A percentile compares a stretch with the other conserved stretches of the same genome.
Conservation (phyloP, 2,329 filamentous ascomycete species). For the Trichoderma endophyticum region DNA sequence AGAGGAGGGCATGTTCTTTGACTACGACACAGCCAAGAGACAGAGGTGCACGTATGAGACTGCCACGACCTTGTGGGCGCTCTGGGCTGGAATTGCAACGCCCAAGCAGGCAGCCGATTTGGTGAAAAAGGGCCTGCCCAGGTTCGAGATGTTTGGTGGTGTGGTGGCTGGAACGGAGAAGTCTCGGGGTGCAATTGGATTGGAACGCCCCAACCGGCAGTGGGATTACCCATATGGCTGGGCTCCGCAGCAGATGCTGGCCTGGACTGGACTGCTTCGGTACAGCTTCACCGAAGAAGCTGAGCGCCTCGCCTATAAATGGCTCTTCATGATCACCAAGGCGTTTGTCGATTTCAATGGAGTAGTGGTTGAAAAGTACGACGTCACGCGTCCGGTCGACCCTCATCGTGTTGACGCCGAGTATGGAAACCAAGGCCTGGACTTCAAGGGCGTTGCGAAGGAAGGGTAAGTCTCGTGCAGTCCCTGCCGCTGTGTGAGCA, state of each 20-base stretch:
- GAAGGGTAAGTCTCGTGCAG: slow-evolving; percentile 71
- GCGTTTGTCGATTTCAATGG: slow-evolving; percentile 98
- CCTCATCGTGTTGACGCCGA: slow-evolving; percentile 94
- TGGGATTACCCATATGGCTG: slow-evolving; percentile 99
- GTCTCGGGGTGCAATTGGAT: slow-evolving; percentile 74
- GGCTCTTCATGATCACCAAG: slow-evolving; percentile 98
- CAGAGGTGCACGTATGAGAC: slow-evolving; percentile 82
- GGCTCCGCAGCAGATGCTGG: slow-evolving; percentile 97
- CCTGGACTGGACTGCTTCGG: slow-evolving; percentile 87
- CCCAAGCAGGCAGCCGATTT: slow-evolving; percentile 82
- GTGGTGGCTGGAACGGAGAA: slow-evolving; percentile 85
- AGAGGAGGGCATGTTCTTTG: slow-evolving; percentile 92
- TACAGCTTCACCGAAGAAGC: slow-evolving; percentile 92
- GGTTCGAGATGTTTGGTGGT: slow-evolving; percentile 84
- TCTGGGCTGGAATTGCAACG: slow-evolving; percentile 89
- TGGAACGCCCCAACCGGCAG: slow-evolving; percentile 88
- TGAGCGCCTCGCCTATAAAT: slow-evolving; percentile 87
- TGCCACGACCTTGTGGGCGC: slow-evolving; percentile 93
- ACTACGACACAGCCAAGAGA: slow-evolving; percentile 85
- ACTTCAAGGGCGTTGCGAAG: slow-evolving; percentile 92
- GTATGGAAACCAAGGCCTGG: slow-evolving; percentile 93
- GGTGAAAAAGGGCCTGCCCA: slow-evolving; percentile 76
- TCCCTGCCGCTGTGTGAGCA: neutral
- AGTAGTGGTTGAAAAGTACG: slow-evolving; percentile 97
- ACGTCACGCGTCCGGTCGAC: slow-evolving; percentile 85